These are phyloP conservation scores for Trichoderma endophyticum DNA, from an alignment of 2,329 filamentous ascomycete genomes.

Conservation along the genomic window DNA sequence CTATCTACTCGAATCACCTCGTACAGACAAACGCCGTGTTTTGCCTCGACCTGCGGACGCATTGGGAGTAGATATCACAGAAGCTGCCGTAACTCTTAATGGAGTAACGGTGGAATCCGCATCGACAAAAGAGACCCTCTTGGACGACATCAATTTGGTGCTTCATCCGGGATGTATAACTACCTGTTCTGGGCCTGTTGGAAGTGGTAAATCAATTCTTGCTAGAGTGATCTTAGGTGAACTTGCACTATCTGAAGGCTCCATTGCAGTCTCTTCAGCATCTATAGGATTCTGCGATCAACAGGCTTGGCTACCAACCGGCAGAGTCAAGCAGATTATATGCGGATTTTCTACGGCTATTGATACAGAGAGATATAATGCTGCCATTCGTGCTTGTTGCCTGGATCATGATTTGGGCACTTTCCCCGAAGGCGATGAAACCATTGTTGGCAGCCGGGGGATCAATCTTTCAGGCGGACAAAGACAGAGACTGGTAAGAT, in stretches of 20 bases:
- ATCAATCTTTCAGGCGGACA: conserved; percentile 26
- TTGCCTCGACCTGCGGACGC: background rate
- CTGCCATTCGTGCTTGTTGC: conserved; percentile 23
- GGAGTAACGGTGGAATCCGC: background rate
- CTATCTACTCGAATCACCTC: conserved; percentile 29
- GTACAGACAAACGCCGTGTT: background rate
- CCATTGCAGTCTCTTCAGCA: conserved; percentile 2
- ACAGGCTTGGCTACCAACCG: conserved; percentile 23
- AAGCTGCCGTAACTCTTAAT: background rate
- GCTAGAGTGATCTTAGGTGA: conserved; percentile 24
- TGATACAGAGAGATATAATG: conserved; percentile 22
- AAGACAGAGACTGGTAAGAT: conserved; percentile 26
- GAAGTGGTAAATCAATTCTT: conserved; percentile 30
- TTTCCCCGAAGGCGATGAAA: conserved; percentile 24
- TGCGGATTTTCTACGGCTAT: conserved; percentile 15
- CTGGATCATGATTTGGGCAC: conserved; percentile 23
- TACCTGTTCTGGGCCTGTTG: conserved; percentile 28
- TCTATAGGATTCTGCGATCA: conserved; percentile 23
- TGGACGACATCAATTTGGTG: conserved; percentile 23
- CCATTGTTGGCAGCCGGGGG: conserved; percentile 22
- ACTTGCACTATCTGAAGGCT: conserved; percentile 4
- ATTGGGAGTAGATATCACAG: background rate
- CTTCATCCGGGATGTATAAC: conserved; percentile 25
- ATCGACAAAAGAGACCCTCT: background rate
- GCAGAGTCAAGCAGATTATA: conserved; percentile 23